These are phyloP conservation scores for Coniella vitis DNA, from an alignment of 2,329 filamentous ascomycete species.

Conservation along the genomic window DNA sequence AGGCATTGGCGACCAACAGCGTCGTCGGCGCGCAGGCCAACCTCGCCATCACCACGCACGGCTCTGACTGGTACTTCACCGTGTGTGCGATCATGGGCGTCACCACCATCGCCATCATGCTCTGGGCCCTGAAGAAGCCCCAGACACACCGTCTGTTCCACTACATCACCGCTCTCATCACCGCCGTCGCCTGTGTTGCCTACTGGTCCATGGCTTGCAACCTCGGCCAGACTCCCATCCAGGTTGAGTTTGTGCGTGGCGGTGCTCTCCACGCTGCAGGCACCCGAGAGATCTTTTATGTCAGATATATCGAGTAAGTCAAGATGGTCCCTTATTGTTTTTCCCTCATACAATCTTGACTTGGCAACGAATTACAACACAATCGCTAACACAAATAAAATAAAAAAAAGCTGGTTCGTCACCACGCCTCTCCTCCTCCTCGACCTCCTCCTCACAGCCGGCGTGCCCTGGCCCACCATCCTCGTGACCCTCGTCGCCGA, in stretches of 20 bases:
- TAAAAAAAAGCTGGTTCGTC: constrained; percentile 45
- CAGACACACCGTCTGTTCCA: constrained; percentile 54
- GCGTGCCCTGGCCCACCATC: constrained; percentile 58
- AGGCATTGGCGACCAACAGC: constrained; percentile 38
- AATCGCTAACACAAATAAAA: no score
- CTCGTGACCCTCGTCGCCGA: constrained; percentile 56
- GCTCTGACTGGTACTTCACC: constrained; percentile 58
- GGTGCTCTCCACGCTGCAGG: constrained; percentile 35
- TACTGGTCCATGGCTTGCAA: constrained; percentile 65
- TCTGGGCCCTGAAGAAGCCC: constrained; percentile 44
- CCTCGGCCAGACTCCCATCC: constrained; percentile 55
- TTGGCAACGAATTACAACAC: no score
- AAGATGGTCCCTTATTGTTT: no score
- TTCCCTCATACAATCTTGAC: no score
- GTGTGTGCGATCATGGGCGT: constrained; percentile 53
- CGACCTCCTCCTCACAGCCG: constrained; percentile 56
- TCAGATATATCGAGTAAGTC: constrained; percentile 51
- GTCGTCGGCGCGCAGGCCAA: constrained; percentile 43
- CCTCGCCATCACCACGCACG: constrained; percentile 51
- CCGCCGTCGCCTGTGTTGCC: constrained; percentile 52
- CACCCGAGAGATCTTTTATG: constrained; percentile 60
- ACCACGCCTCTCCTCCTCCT: constrained; percentile 59
- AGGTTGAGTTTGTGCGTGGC: constrained; percentile 49
- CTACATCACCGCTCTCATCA: constrained; percentile 54
- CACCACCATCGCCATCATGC: constrained; percentile 46